These are phyloP conservation scores for Neophaeococcomyces aloes DNA, from an alignment of 2,329 filamentous ascomycete genomes.

Conservation along the genomic window DNA sequence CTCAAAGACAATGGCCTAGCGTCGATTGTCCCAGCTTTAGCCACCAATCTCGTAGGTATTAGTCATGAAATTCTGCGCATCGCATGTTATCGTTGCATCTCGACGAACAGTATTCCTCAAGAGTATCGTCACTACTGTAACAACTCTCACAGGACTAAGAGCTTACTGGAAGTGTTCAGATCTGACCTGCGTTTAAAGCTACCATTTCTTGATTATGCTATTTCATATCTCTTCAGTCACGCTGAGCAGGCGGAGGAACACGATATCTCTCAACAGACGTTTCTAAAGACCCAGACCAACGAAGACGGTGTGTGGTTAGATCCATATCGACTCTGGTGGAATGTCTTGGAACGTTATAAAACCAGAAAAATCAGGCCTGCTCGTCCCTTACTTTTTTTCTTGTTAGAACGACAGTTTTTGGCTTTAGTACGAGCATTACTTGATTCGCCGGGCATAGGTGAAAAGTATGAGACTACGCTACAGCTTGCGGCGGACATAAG, in stretches of 20 bases:
- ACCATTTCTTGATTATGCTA: constrained; percentile 8
- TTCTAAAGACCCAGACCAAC: constrained; percentile 4
- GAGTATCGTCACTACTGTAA: constrained; percentile 5
- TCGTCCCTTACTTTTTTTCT: background rate
- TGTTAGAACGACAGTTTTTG: constrained; percentile 2
- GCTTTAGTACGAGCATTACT: background rate
- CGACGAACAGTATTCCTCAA: constrained; percentile 1
- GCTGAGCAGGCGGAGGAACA: constrained; percentile 3
- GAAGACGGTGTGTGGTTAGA: constrained; percentile 1
- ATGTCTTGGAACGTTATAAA: constrained; percentile 2
- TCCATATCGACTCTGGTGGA: constrained; percentile 5
- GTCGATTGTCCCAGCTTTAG: constrained; percentile 8
- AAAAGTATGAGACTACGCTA: background rate
- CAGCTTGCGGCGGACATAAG: background rate
- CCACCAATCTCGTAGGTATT: constrained; percentile 5
- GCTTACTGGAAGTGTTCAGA: background rate
- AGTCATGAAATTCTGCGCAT: constrained; percentile 6
- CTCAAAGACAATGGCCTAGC: constrained; percentile 23
- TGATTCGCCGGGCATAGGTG: background rate
- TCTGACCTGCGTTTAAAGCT: constrained; percentile 5
- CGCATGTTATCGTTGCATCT: constrained; percentile 4
- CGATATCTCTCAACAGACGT: constrained; percentile 1
- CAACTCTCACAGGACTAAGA: constrained; percentile 1
- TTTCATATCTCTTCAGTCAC: constrained; percentile 5
- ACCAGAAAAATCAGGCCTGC: background rate